Percentiles rank a stretch among this genome's conserved stretches.
Evolutionary conservation across 2,329 filamentous ascomycete genomes (phyloP).

Genomic region (Pyricularia grisea): DNA sequence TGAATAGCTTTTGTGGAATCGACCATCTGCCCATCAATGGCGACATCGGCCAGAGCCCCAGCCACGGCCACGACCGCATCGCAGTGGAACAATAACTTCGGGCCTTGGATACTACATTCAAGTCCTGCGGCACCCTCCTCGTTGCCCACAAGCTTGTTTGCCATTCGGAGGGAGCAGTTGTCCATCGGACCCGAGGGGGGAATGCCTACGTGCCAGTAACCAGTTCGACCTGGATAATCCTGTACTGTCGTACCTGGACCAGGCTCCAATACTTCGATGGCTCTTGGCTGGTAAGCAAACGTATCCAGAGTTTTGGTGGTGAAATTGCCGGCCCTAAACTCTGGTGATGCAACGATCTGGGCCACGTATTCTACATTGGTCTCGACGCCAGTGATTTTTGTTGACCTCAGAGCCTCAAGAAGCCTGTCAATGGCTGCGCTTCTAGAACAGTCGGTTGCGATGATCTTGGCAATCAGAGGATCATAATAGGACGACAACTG

Average conservation of each 20-base stretch:
- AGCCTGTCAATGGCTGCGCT: background rate
- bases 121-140: conserved; percentile 17
- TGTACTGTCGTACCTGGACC: background rate
- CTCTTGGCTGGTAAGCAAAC: conserved; percentile 17
- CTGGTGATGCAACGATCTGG: conserved; percentile 17
- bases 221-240: conserved; percentile 28
- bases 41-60: conserved; percentile 18
- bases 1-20: background rate
- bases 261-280: conserved; percentile 17
- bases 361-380: conserved; percentile 25
- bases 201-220: conserved; percentile 26
- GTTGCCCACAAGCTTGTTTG: conserved; percentile 26
- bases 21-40: conserved; percentile 12
- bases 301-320: conserved; percentile 24
- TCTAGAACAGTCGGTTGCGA: background rate
- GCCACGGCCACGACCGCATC: conserved; percentile 21
- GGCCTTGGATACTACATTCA: conserved; percentile 24
- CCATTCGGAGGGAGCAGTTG: conserved; percentile 21
- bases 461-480: background rate
- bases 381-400: conserved; percentile 6
- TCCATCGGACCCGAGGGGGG: conserved; percentile 33
- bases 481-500: background rate
- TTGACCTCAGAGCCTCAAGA: background rate
- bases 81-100: conserved; percentile 23
- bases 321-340: conserved; percentile 18